Base-by-base conservation (phyloP, 2,329 filamentous ascomycete genomes). In the Alternaria atra region DNA sequence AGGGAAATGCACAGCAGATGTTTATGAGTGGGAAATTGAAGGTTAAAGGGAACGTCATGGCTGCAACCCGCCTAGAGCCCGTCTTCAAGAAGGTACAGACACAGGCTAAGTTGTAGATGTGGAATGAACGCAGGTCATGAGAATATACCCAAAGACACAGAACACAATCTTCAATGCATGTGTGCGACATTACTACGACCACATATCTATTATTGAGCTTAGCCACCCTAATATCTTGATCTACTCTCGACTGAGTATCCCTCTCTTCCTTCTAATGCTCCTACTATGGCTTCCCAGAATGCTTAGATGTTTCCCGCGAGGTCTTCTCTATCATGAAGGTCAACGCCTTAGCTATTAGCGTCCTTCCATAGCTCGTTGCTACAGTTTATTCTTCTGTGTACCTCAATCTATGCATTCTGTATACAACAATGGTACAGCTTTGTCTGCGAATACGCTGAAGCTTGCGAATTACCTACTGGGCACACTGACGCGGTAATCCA, bases 1-100 rank as follows among this genome's bases (percentile, higher is more conserved):
- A 96, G 84, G 93, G 92, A 73, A 97, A 97, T 77, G 93, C 95
- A 58, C 95, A 99, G 86, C 89, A 90, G 72, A 84, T 99, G 67
- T 97, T 98, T 84, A 98, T 99, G 94, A 88, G 88, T n/a, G 95
- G 95, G 74, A 97, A 97, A 86, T 86, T 99, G 77, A 99, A 98
- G 91, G 88, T 98, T 79, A 96, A 93, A 88, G 95, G 95, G 66
- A 93, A 98, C 80, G 89, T 98, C 63, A 98, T 98, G 94, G 97
- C 97, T 88, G 91, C 95, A 37, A 97, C 94, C 20, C 20, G 20
- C 2, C 20, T 97, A 82, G 93, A 97, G 82, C 91, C 93, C 40
- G 91, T 98, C 35, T 44, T 79, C n/a, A 79, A 77, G 73, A 77
- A 76, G 71, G 76, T 73, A 43, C 72, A 76, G 70, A 69, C 65